Evolutionary conservation across 2,329 filamentous ascomycete species (phyloP).

Genomic region (Aspergillus brunneoviolaceus): DNA sequence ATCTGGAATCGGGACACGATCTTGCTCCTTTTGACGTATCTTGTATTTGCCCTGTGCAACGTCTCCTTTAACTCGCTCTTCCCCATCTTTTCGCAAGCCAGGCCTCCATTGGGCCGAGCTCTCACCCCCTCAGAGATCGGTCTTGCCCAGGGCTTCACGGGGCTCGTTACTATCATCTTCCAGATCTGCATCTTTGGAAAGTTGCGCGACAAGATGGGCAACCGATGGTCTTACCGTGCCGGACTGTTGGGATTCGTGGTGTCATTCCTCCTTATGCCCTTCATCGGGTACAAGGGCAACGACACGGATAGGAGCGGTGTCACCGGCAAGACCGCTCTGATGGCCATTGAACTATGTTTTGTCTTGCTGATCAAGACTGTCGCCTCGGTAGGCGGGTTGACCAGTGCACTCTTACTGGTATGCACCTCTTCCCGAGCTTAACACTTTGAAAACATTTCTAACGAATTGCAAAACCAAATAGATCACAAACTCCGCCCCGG

Average conservation of each 20-base stretch:
- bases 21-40: constrained; percentile 77
- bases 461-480: constrained; percentile 33
- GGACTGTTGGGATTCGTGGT: constrained; percentile 77
- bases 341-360: constrained; percentile 77
- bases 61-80: constrained; percentile 95
- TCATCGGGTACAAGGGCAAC: constrained; percentile 73
- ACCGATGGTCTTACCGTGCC: constrained; percentile 77
- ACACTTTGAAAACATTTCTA: background rate
- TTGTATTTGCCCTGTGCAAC: constrained; percentile 91
- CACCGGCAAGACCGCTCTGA: constrained; percentile 63
- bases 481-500: constrained; percentile 92
- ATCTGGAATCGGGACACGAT: constrained; percentile 79
- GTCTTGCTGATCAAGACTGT: constrained; percentile 87
- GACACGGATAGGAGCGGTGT: constrained; percentile 54
- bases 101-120: constrained; percentile 71
- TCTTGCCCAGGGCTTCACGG: constrained; percentile 78
- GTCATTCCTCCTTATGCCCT: constrained; percentile 85
- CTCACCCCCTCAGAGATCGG: constrained; percentile 80
- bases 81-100: constrained; percentile 81
- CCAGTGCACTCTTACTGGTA: constrained; percentile 83
- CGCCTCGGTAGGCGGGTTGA: constrained; percentile 83
- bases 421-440: constrained; percentile 31
- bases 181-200: constrained; percentile 82
- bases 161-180: constrained; percentile 81
- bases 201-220: constrained; percentile 76